These are phyloP conservation scores for Nannochloris sp. DNA, from an alignment of 139 green algal species.

Conservation along the genomic window DNA sequence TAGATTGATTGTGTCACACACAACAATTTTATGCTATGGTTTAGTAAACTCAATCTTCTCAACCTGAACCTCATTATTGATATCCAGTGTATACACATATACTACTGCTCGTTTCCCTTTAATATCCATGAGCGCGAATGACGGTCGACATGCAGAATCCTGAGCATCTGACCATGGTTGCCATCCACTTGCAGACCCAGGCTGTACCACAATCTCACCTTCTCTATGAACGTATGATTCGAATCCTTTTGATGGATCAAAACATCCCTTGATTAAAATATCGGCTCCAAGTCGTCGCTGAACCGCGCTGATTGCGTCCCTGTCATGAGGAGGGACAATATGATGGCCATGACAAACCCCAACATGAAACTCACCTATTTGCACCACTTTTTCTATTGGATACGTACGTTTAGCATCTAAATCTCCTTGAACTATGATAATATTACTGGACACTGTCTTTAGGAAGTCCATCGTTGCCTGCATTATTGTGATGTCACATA, in stretches of 20 bases:
- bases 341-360: constrained; percentile 84
- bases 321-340: constrained; percentile 78
- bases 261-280: constrained; percentile 89
- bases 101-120: constrained; percentile 73
- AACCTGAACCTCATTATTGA: constrained; percentile 66
- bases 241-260: neutral
- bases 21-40: no score
- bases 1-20: no score
- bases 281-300: constrained; percentile 80
- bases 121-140: constrained; percentile 95
- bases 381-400: constrained; percentile 63
- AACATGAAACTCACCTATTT: constrained; percentile 73
- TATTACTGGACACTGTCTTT: constrained; percentile 57
- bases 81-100: constrained; percentile 87
- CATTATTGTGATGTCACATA: neutral
- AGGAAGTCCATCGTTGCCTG: constrained; percentile 81
- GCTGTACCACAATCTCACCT: constrained; percentile 78
- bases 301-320: constrained; percentile 62
- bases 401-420: constrained; percentile 73
- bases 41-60: constrained; percentile 77
- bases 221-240: constrained; percentile 56
- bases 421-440: constrained; percentile 75
- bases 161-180: constrained; percentile 2
- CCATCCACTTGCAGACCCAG: constrained; percentile 85
- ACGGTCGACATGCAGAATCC: constrained; percentile 38